Percentiles rank a stretch among this genome's conserved stretches.
phyloP scores from a whole-genome alignment of 345 rosid species.

The Microcos paniculata region DNA sequence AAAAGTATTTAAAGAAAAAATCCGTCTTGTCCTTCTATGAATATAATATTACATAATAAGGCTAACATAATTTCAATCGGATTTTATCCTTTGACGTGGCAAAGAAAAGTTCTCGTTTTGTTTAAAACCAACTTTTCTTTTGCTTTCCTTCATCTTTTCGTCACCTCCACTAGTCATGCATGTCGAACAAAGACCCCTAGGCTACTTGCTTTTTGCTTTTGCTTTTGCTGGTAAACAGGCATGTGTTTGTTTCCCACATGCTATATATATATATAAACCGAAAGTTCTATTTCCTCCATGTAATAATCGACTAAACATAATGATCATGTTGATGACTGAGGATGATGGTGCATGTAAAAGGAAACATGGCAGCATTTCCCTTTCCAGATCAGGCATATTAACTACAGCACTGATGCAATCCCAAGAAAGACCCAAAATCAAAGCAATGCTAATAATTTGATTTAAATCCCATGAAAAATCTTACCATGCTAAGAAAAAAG shows the following conservation, averaged over 20 bases:
- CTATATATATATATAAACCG: not conserved
- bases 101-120: not conserved
- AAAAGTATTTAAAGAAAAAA: no score
- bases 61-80: not conserved
- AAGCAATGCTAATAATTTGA: not conserved
- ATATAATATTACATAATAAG: no score
- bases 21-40: no score
- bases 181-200: not conserved
- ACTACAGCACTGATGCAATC: not conserved
- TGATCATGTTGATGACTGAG: not conserved
- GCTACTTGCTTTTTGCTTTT: not conserved
- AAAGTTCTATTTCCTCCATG: not conserved
- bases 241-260: not conserved
- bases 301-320: not conserved
- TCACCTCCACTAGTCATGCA: not conserved
- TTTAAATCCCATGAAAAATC: not conserved
- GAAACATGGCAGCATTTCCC: not conserved
- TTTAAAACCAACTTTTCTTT: not conserved
- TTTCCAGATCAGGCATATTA: not conserved
- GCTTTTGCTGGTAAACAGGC: not conserved
- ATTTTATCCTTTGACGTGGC: slow-evolving; percentile 4
- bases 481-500: not conserved
- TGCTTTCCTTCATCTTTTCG: not conserved
- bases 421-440: not conserved
- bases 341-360: not conserved